Evolutionary conservation across 768 basidiomycete genomes (phyloP).

Genomic region (Boletus speciosus): DNA sequence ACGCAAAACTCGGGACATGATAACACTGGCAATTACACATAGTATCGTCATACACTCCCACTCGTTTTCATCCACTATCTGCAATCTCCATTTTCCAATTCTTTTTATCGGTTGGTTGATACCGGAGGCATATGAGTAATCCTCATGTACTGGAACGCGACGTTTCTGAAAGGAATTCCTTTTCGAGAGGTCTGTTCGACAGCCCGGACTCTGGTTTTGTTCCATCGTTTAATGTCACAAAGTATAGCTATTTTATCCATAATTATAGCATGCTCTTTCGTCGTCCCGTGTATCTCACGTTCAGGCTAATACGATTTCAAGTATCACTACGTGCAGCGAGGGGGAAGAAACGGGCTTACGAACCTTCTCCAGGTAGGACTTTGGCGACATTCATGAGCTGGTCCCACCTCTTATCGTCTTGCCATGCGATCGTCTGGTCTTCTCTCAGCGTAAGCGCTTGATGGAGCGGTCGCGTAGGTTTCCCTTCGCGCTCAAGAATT

Average conservation of each 20-base stretch:
- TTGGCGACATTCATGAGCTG: conserved; percentile 39
- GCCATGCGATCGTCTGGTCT: conserved; percentile 54
- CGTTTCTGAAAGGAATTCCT: neutral
- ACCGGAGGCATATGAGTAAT: neutral
- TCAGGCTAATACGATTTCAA: neutral
- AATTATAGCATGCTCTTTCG: neutral
- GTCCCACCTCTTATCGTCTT: conserved; percentile 52
- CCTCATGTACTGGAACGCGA: neutral
- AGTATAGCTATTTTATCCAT: conserved; percentile 7
- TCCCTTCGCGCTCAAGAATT: conserved; percentile 36
- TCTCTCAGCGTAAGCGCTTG: conserved; percentile 48
- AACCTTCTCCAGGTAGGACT: conserved; percentile 28
- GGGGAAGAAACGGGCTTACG: neutral
- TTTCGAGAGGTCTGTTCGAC: neutral
- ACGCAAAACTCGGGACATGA: neutral
- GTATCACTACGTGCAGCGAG: neutral
- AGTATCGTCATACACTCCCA: neutral
- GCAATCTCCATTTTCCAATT: neutral
- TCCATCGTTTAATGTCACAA: neutral
- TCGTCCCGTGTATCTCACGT: neutral
- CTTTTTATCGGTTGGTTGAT: neutral
- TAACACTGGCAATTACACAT: neutral
- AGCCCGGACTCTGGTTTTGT: neutral
- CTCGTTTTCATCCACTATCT: neutral
- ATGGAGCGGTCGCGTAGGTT: conserved; percentile 31